Conservation (phyloP, 2,329 filamentous ascomycete genomes). For the Verticillium longisporum region DNA sequence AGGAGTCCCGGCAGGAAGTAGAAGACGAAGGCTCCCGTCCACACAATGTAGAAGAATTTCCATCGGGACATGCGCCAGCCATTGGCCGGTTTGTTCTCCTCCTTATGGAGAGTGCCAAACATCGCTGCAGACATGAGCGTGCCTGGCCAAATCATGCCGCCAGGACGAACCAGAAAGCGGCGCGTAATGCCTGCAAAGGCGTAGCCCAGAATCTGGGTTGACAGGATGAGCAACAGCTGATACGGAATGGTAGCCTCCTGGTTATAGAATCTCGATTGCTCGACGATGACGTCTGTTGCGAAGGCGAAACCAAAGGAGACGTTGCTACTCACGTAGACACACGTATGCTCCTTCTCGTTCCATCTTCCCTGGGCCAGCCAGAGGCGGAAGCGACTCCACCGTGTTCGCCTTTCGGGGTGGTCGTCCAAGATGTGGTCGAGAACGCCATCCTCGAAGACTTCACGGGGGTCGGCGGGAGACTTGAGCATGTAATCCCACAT, state of each 20-base stretch:
- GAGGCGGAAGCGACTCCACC: slow-evolving; percentile 44
- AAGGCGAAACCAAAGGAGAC: slow-evolving; percentile 87
- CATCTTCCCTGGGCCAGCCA: slow-evolving; percentile 76
- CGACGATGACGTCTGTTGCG: slow-evolving; percentile 83
- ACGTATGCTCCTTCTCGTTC: slow-evolving; percentile 87
- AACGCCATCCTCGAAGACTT: slow-evolving; percentile 28
- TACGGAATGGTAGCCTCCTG: slow-evolving; percentile 72
- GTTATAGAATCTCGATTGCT: slow-evolving; percentile 84
- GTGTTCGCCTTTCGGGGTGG: slow-evolving; percentile 15
- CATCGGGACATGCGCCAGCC: slow-evolving; percentile 79
- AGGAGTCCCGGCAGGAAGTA: slow-evolving; percentile 81
- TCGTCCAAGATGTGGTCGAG: slow-evolving; percentile 13
- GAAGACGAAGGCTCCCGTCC: slow-evolving; percentile 65
- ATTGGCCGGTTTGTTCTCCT: slow-evolving; percentile 73
- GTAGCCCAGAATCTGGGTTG: slow-evolving; percentile 81
- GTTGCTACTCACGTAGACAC: slow-evolving; percentile 84
- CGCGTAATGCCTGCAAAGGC: slow-evolving; percentile 77
- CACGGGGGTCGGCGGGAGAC: slow-evolving; percentile 27
- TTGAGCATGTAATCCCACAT: slow-evolving; percentile 68
- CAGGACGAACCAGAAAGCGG: slow-evolving; percentile 75
- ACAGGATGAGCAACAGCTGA: slow-evolving; percentile 75
- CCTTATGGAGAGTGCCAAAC: slow-evolving; percentile 80
- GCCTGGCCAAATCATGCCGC: slow-evolving; percentile 87
- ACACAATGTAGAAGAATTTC: slow-evolving; percentile 76
- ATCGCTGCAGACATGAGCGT: slow-evolving; percentile 84